Conservation (phyloP, 352 stramenopile genomes). For the Pythium biforme region DNA sequence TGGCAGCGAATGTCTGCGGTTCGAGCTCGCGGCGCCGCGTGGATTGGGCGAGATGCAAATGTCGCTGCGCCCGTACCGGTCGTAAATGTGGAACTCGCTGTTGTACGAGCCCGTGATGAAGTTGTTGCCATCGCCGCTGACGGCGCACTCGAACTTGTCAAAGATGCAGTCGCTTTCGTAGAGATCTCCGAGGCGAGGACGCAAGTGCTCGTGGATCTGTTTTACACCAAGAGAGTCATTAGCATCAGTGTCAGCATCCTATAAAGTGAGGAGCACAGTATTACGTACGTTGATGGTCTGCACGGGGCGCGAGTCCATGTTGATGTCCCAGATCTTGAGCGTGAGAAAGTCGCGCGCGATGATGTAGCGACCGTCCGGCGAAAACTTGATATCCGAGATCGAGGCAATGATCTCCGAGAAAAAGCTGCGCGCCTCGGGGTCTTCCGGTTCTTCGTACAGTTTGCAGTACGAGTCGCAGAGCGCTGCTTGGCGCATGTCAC, state of each 20-base stretch:
- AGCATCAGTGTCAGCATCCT: not conserved
- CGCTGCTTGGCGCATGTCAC: slow-evolving; percentile 90
- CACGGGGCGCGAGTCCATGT: slow-evolving; percentile 92
- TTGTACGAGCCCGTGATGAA: slow-evolving; percentile 95
- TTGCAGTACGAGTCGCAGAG: slow-evolving; percentile 86
- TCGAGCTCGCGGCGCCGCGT: slow-evolving; percentile 33
- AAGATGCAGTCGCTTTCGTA: slow-evolving; percentile 98
- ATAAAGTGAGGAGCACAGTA: not conserved
- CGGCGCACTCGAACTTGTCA: slow-evolving; percentile 95
- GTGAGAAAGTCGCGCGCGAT: slow-evolving; percentile 95
- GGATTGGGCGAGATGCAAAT: slow-evolving; percentile 67
- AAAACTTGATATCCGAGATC: slow-evolving; percentile 94
- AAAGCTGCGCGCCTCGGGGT: slow-evolving; percentile 86
- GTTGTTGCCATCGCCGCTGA: slow-evolving; percentile 90
- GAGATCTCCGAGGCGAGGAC: slow-evolving; percentile 82
- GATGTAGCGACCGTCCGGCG: slow-evolving; percentile 92
- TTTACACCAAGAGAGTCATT: not conserved
- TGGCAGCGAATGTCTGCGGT: slow-evolving; percentile 66
- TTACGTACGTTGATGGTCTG: slow-evolving; percentile 89
- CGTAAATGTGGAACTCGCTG: slow-evolving; percentile 92
- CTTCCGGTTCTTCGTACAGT: slow-evolving; percentile 84
- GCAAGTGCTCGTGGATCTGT: slow-evolving; percentile 92
- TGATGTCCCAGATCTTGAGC: slow-evolving; percentile 96
- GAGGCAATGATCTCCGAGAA: slow-evolving; percentile 96
- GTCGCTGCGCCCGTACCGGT: slow-evolving; percentile 76